phyloP scores from a whole-genome alignment of 257 asterid genomes.

The Solanum rostratum region DNA sequence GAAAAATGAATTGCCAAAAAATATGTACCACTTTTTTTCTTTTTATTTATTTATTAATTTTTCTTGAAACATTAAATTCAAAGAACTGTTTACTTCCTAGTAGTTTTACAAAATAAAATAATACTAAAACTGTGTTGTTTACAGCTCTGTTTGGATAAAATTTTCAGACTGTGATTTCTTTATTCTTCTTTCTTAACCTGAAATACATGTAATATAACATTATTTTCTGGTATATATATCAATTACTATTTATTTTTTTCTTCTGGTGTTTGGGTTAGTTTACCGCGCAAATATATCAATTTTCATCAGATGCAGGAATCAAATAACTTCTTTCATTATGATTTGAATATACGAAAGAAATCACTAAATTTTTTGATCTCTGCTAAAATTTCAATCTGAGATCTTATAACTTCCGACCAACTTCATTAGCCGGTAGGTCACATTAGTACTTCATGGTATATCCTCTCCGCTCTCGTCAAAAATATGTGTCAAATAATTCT shows the following conservation, averaged over 20 bases:
- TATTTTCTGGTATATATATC: background rate
- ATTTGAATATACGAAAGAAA: background rate
- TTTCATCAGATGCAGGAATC: accelerated
- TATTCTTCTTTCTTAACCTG: background rate
- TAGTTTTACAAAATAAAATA: background rate
- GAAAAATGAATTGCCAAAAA: background rate
- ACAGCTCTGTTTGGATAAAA: background rate
- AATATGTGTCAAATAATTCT: background rate
- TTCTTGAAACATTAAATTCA: background rate
- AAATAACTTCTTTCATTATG: background rate
- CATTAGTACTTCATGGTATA: background rate
- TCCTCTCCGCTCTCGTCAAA: too few species aligned
- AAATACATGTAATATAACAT: background rate
- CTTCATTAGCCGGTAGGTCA: background rate
- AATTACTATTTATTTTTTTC: background rate
- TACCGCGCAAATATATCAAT: background rate
- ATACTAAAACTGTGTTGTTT: background rate
- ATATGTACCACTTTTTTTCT: background rate
- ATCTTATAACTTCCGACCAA: background rate
- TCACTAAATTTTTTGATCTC: accelerated
- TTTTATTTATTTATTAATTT: background rate
- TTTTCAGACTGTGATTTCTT: background rate
- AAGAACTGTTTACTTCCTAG: background rate
- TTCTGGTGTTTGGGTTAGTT: background rate
- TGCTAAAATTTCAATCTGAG: background rate